Conservation (phyloP, 2,329 filamentous ascomycete genomes). For the Colletotrichum chlorophyti region DNA sequence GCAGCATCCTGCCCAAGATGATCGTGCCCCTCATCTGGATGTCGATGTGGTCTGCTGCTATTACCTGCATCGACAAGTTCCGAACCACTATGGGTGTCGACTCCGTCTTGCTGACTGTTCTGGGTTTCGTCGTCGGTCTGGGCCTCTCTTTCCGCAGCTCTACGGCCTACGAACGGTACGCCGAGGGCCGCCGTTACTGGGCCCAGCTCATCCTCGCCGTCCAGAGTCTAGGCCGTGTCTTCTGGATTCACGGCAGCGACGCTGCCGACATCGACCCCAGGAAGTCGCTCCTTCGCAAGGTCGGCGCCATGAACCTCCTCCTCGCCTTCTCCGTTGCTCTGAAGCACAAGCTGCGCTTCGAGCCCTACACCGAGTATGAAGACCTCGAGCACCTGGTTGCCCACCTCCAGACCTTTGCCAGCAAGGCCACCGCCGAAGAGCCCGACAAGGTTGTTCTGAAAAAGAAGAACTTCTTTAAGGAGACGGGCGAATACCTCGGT, state of each 20-base stretch:
- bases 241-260: slow-evolving; percentile 81
- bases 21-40: slow-evolving; percentile 72
- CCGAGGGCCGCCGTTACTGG: slow-evolving; percentile 70
- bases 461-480: slow-evolving; percentile 64
- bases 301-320: slow-evolving; percentile 79
- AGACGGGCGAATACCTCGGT: slow-evolving; percentile 75
- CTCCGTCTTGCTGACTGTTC: slow-evolving; percentile 72
- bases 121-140: slow-evolving; percentile 83
- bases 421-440: slow-evolving; percentile 51
- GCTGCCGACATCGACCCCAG: slow-evolving; percentile 59
- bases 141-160: slow-evolving; percentile 79
- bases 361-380: slow-evolving; percentile 79
- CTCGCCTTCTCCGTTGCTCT: slow-evolving; percentile 79
- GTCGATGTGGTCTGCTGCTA: slow-evolving; percentile 68
- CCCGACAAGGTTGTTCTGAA: slow-evolving; percentile 38
- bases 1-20: slow-evolving; percentile 77
- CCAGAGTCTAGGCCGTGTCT: slow-evolving; percentile 74
- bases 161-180: slow-evolving; percentile 78
- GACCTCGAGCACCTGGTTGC: slow-evolving; percentile 74
- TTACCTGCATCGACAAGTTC: slow-evolving; percentile 62
- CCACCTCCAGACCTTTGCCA: slow-evolving; percentile 79
- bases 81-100: slow-evolving; percentile 45
- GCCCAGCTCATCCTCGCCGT: slow-evolving; percentile 65
- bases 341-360: slow-evolving; percentile 84
- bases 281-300: slow-evolving; percentile 72